Evolutionary conservation across 305 asterid genomes (phyloP).

Genomic region (Rubia occidens): DNA sequence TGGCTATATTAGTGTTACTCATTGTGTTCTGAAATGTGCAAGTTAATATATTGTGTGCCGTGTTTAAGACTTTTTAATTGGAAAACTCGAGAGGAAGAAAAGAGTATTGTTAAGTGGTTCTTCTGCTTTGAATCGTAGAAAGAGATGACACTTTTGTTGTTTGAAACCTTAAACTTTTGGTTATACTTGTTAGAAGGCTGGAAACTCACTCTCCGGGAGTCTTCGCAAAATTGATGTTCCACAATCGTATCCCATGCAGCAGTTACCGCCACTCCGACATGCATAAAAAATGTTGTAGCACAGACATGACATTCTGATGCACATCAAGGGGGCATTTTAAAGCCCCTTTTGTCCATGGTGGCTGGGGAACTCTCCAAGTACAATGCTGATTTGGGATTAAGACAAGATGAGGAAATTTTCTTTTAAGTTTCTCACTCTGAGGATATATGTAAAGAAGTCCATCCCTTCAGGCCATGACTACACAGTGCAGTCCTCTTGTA

Average conservation of each 20-base stretch:
- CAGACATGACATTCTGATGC: too few relatives aligned
- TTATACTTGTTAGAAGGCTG: conserved; percentile 44
- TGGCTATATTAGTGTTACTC: neutral
- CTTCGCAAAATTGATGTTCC: conserved; percentile 17
- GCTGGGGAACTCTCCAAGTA: neutral
- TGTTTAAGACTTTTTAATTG: neutral
- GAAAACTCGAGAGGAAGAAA: neutral
- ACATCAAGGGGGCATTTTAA: neutral
- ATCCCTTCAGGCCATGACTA: too few relatives aligned
- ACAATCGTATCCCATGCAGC: neutral
- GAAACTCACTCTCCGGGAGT: conserved; percentile 74
- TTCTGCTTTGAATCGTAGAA: neutral
- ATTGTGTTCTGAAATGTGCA: neutral
- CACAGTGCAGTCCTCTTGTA: too few relatives aligned
- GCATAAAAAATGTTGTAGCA: too few relatives aligned
- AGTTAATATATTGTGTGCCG: too few relatives aligned
- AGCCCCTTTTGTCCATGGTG: neutral
- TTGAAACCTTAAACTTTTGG: neutral
- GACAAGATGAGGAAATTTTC: too few relatives aligned
- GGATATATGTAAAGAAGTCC: too few relatives aligned
- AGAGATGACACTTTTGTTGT: neutral
- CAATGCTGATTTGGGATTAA: neutral
- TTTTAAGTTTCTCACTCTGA: too few relatives aligned
- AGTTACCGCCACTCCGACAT: too few relatives aligned
- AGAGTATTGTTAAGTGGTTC: neutral